phyloP scores from a whole-genome alignment of 768 basidiomycete genomes.

The Rhodotorula diobovata region DNA sequence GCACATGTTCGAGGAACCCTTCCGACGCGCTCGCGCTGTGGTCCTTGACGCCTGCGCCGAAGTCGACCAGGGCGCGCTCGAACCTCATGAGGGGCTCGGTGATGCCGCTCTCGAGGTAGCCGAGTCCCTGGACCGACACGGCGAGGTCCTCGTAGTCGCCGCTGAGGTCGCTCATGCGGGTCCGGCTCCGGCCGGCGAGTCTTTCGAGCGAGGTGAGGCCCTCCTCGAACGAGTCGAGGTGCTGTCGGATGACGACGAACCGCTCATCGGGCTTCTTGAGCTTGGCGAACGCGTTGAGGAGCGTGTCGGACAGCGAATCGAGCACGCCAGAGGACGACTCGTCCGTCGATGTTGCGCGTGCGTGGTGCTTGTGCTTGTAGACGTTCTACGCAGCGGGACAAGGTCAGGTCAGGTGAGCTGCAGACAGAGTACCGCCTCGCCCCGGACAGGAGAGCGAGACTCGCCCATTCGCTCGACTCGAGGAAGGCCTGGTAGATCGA shows the following conservation, averaged over 20 bases:
- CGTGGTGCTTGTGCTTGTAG: slow-evolving; percentile 91
- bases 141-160: slow-evolving; percentile 97
- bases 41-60: slow-evolving; percentile 45
- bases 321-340: slow-evolving; percentile 77
- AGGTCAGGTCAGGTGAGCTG: background rate
- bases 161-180: slow-evolving; percentile 84
- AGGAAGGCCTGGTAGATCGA: slow-evolving; percentile 90
- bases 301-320: slow-evolving; percentile 91
- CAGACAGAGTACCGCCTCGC: too few species aligned
- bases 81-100: slow-evolving; percentile 96
- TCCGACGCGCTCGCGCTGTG: slow-evolving; percentile 8
- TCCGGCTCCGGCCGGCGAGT: slow-evolving; percentile 69
- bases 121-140: slow-evolving; percentile 90
- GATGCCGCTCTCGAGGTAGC: slow-evolving; percentile 96
- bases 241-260: slow-evolving; percentile 84
- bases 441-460: too few species aligned
- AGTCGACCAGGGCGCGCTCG: slow-evolving; percentile 90
- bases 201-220: slow-evolving; percentile 77
- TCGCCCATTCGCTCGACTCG: slow-evolving; percentile 96
- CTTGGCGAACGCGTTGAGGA: slow-evolving; percentile 90
- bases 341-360: slow-evolving; percentile 52
- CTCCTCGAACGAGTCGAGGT: slow-evolving; percentile 93
- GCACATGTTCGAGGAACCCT: slow-evolving; percentile 72
- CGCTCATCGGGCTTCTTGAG: slow-evolving; percentile 96
- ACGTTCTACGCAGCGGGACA: slow-evolving; percentile 61